Conservation (phyloP, 2,329 filamentous ascomycete genomes). For the Gnomoniopsis sp. region DNA sequence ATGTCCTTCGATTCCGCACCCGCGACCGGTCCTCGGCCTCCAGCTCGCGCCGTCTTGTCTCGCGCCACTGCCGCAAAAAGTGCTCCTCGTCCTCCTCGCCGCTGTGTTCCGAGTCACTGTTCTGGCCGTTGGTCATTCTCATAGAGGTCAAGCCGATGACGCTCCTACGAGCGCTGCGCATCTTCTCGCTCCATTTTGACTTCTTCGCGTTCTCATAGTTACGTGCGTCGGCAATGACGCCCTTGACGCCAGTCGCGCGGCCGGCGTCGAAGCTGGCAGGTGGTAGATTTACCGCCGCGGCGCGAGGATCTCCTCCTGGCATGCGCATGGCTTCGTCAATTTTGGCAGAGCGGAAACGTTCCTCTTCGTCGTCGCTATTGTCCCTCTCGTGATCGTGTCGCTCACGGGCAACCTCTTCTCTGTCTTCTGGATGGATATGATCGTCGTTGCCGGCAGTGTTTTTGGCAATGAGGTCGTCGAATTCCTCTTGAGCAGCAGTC, state of each 20-base stretch:
- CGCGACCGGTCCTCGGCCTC: constrained; percentile 54
- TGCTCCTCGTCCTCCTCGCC: constrained; percentile 69
- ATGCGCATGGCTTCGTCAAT: constrained; percentile 66
- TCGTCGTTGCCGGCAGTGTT: constrained; percentile 41
- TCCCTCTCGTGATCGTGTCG: constrained; percentile 37
- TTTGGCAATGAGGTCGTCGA: constrained; percentile 58
- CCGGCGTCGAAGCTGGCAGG: constrained; percentile 62
- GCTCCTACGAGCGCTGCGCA: constrained; percentile 50
- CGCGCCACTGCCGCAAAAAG: constrained; percentile 84
- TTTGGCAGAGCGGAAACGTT: constrained; percentile 47
- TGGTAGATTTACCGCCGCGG: constrained; percentile 54
- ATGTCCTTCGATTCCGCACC: constrained; percentile 64
- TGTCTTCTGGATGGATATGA: constrained; percentile 57
- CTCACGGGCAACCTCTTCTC: constrained; percentile 40
- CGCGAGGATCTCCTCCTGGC: constrained; percentile 47
- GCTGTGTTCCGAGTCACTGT: constrained; percentile 43
- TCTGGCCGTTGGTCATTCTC: constrained; percentile 25
- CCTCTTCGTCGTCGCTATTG: constrained; percentile 52
- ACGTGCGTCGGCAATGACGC: constrained; percentile 80
- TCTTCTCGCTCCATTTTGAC: constrained; percentile 50
- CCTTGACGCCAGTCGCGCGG: constrained; percentile 77
- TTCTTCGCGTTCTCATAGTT: constrained; percentile 68
- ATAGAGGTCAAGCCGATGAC: constrained; percentile 46
- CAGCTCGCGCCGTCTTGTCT: constrained; percentile 74
- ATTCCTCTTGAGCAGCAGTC: constrained; percentile 64